phyloP scores from a whole-genome alignment of 768 basidiomycete genomes.

The Baorangia bicolor region DNA sequence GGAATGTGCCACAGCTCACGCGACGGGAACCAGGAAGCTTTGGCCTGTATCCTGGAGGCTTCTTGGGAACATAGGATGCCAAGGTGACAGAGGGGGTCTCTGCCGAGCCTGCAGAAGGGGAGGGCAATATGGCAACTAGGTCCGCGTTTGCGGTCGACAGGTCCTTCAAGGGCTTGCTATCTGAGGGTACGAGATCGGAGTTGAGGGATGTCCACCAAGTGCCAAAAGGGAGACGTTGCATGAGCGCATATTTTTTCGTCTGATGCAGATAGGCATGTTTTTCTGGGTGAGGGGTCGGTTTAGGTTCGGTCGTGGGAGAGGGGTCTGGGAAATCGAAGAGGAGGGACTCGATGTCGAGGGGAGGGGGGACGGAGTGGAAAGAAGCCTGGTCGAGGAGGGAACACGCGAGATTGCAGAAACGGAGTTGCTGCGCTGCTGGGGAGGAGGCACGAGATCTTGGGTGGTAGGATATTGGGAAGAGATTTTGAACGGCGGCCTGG shows the following conservation, averaged over 20 bases:
- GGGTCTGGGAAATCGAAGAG: conserved; percentile 30
- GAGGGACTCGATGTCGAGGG: conserved; percentile 47
- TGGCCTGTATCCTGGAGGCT: conserved; percentile 40
- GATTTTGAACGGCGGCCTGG: conserved; percentile 63
- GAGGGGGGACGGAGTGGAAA: conserved; percentile 41
- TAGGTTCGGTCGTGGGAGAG: conserved; percentile 25
- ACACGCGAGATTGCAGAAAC: conserved; percentile 72
- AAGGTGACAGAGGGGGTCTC: conserved; percentile 43
- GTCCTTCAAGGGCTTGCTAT: conserved; percentile 44
- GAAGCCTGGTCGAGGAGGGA: conserved; percentile 74
- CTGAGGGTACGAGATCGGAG: conserved; percentile 40
- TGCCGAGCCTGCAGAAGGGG: conserved; percentile 40
- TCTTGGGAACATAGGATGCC: conserved; percentile 53
- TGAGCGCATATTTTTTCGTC: conserved; percentile 66
- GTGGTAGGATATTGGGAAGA: conserved; percentile 66
- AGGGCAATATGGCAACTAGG: conserved; percentile 70
- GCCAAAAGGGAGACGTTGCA: conserved; percentile 74
- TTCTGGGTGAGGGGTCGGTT: conserved; percentile 21
- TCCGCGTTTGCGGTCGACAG: conserved; percentile 68
- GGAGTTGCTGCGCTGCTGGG: conserved; percentile 65
- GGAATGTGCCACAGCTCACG: conserved; percentile 63
- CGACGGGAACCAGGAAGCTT: conserved; percentile 50
- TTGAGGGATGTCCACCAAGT: conserved; percentile 79
- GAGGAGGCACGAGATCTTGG: conserved; percentile 62
- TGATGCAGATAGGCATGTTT: conserved; percentile 30